These are phyloP conservation scores for Primulina tabacum DNA, from an alignment of 257 asterid genomes.

Conservation along the genomic window DNA sequence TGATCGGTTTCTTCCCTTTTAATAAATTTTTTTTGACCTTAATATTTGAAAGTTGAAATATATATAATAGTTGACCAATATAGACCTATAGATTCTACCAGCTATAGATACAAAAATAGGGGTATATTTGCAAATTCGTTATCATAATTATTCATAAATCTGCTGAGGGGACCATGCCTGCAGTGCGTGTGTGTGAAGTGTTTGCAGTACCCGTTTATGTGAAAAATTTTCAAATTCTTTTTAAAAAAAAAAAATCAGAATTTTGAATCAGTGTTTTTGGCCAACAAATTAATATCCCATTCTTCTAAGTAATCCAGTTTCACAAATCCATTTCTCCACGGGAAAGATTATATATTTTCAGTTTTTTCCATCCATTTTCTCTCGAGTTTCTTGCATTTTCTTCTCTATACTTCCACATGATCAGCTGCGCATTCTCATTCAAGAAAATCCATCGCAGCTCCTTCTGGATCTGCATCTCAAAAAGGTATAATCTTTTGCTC, in stretches of 20 bases:
- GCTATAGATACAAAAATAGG: not conserved
- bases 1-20: no score
- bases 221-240: no score
- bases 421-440: not conserved
- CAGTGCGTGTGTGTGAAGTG: constrained; percentile 2
- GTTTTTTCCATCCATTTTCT: not conserved
- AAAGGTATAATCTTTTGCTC: not conserved
- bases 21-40: no score
- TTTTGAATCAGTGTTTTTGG: not conserved
- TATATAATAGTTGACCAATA: not conserved
- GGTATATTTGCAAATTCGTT: not conserved
- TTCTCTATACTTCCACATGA: not conserved
- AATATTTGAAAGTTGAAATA: not conserved
- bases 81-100: not conserved
- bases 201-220: not conserved
- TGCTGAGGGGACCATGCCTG: not conserved
- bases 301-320: not conserved
- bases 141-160: not conserved
- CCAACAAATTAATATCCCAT: not conserved
- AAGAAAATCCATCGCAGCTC: not conserved
- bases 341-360: not conserved
- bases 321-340: not conserved
- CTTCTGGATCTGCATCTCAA: not conserved
- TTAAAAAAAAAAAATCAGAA: no score
- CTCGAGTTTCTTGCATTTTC: not conserved